Evolutionary conservation across 148 eudicot species (phyloP), one percentile per base, ranked within the genome.

Genomic region (Silene latifolia): DNA sequence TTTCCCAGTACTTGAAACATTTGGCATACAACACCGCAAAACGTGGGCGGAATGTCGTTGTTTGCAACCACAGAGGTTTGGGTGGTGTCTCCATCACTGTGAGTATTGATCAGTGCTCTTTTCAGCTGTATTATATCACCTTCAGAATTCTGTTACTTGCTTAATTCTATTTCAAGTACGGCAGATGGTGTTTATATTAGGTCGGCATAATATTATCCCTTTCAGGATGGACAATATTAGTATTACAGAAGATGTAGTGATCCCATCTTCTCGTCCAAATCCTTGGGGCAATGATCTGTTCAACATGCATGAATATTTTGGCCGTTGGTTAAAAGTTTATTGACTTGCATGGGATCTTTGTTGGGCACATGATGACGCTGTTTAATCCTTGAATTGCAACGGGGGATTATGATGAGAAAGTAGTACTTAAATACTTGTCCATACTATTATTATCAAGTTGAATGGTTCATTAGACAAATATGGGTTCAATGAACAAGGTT

Each of bases 81-180:
- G 98, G 97, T 23, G 98, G 97, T 35, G 83, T 95, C 61, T 84
- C 96, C 70, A 82, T 92, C 75, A 95, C 97, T 67, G 98, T 95
- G 76, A 92, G 97, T 88, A 62, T 32, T 69, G 17, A 58, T 72
- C 46, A 20, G 0, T 53, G 5, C 39, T 61, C 46, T 64, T 57
- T 47, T 32, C 39, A n/a, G n/a, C 24, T 61, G 29, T 27, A 9
- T 59, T 72, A 4, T 13, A 58, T 54, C 32, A 46, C 51, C 60
- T 73, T 57, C n/a, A 20, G 71, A 27, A 75, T 51, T 56, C 42
- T 35, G 14, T 21, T 69, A 63, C 67, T 10, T 74, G 57, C 42
- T n/a, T 56, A 58, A 32, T 54, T 18, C 25, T 63, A 44, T 17
- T 44, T 73, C 68, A 61, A 5, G 13, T 61, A 21, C 4, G 15